Conservation (phyloP, 306 rosid genomes). For the Medicago truncatula region MtrunA17r5.0-ANR NC_053046.1:42465001-42465500, state of each 20-base stretch:
- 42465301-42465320: slow-evolving; percentile 62
- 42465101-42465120: slow-evolving; percentile 58
- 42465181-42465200: slow-evolving; percentile 52
- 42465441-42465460: slow-evolving; percentile 80
- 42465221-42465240: slow-evolving; percentile 62
- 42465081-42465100: slow-evolving; percentile 52
- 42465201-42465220: slow-evolving; percentile 77
- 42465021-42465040: slow-evolving; percentile 64
- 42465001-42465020: slow-evolving; percentile 46
- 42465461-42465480: slow-evolving; percentile 47
- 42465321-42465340: slow-evolving; percentile 59
- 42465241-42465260: slow-evolving; percentile 63
- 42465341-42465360: slow-evolving; percentile 32
- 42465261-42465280: slow-evolving; percentile 44
- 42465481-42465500: slow-evolving; percentile 44
- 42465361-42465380: slow-evolving; percentile 47
- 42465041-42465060: slow-evolving; percentile 76
- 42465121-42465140: slow-evolving; percentile 57
- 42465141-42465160: slow-evolving; percentile 61
- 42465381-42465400: slow-evolving; percentile 40
- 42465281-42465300: slow-evolving; percentile 53
- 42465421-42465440: slow-evolving; percentile 58
- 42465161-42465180: slow-evolving; percentile 75
- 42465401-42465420: slow-evolving; percentile 37
- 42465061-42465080: slow-evolving; percentile 61